phyloP scores from a whole-genome alignment of 768 basidiomycete genomes.

The Hericium erinaceus region DNA sequence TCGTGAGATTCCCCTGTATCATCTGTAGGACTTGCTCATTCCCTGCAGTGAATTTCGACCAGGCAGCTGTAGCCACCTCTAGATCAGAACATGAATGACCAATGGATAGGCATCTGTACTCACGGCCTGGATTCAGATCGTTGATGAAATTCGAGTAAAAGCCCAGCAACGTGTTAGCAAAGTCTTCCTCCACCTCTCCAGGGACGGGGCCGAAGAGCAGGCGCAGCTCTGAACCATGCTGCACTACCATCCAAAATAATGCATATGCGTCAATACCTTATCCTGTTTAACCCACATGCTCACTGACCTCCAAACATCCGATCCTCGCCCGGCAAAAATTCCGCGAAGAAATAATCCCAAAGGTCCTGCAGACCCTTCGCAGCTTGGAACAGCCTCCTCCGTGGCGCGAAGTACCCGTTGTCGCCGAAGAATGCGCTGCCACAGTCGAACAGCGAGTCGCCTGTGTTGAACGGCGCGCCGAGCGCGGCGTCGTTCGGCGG shows the following conservation, averaged over 20 bases:
- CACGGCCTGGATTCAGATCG: constrained; percentile 48
- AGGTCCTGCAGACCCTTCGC: constrained; percentile 37
- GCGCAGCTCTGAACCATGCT: constrained; percentile 39
- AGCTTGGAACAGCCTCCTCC: constrained; percentile 40
- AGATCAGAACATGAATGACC: not conserved
- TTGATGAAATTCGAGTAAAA: constrained; percentile 49
- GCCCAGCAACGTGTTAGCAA: constrained; percentile 39
- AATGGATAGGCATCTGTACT: constrained; percentile 10
- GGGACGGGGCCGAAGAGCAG: constrained; percentile 42
- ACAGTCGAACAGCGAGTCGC: constrained; percentile 50
- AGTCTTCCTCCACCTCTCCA: constrained; percentile 27
- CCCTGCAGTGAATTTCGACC: not conserved
- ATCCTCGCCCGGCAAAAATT: constrained; percentile 48
- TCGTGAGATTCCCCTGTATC: not conserved
- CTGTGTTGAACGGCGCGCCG: constrained; percentile 42
- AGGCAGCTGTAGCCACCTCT: not conserved
- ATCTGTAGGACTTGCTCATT: not conserved
- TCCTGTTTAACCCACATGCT: not conserved
- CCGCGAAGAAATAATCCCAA: constrained; percentile 48
- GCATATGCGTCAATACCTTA: not conserved
- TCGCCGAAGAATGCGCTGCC: constrained; percentile 50
- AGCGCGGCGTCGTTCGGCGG: constrained; percentile 36
- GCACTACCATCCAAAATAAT: constrained; percentile 22
- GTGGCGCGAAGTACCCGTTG: constrained; percentile 42
- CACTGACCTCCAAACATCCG: constrained; percentile 37